Conservation (phyloP, 306 rosid species). For the Abrus precatorius region DNA sequence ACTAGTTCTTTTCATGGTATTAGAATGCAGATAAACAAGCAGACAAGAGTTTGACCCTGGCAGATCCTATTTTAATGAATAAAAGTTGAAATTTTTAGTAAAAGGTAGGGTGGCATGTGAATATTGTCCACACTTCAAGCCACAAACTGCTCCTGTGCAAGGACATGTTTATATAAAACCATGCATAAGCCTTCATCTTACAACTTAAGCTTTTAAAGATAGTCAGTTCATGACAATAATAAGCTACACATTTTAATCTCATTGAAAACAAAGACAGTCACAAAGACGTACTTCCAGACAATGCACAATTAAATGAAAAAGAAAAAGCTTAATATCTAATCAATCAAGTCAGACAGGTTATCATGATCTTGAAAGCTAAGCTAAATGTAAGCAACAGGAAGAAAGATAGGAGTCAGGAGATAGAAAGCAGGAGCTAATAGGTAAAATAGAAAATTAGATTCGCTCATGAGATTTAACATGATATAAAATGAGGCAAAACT, state of each 20-base stretch:
- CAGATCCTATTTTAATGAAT: neutral
- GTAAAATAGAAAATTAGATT: constrained; percentile 11
- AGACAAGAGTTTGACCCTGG: neutral
- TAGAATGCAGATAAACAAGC: neutral
- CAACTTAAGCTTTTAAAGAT: constrained; percentile 1
- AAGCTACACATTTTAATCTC: constrained; percentile 23
- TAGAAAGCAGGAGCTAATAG: neutral
- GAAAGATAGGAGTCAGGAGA: constrained; percentile 19
- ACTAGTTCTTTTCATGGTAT: neutral
- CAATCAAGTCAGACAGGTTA: constrained; percentile 17
- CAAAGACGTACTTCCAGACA: neutral
- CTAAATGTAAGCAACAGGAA: constrained; percentile 9
- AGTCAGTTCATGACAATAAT: neutral
- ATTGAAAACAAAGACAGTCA: neutral
- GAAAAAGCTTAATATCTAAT: constrained; percentile 10
- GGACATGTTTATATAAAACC: neutral
- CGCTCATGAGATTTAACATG: neutral
- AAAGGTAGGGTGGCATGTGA: neutral
- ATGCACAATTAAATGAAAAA: constrained; percentile 4
- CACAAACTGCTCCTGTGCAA: neutral
- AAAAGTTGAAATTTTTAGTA: neutral
- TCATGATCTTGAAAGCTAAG: constrained; percentile 33
- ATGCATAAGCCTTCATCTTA: neutral
- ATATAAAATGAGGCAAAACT: constrained; percentile 20
- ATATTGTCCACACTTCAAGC: neutral